Conservation (phyloP, 2,329 filamentous ascomycete species). For the Dactylellina cionopaga region DNA sequence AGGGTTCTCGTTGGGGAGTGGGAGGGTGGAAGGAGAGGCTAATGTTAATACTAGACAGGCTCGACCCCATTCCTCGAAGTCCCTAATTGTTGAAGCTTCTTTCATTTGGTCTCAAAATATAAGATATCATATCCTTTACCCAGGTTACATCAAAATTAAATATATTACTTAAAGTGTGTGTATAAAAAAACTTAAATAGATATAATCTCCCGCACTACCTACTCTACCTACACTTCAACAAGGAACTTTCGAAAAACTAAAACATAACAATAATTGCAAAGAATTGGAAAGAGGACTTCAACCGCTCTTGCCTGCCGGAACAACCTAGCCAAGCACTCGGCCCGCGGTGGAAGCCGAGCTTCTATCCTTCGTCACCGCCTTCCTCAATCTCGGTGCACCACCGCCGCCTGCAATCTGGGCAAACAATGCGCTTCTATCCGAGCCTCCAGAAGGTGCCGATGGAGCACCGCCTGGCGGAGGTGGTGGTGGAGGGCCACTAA, state of each 20-base stretch:
- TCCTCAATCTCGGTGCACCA: constrained; percentile 79
- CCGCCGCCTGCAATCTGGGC: constrained; percentile 85
- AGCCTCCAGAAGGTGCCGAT: constrained; percentile 54
- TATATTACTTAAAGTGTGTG: too few species aligned
- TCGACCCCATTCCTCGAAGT: background rate
- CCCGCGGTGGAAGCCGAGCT: constrained; percentile 78
- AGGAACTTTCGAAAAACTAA: too few species aligned
- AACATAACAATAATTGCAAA: too few species aligned
- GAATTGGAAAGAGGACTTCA: too few species aligned
- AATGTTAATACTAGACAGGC: background rate
- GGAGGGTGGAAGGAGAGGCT: constrained; percentile 16
- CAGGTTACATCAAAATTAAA: too few species aligned
- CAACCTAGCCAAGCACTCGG: constrained; percentile 70
- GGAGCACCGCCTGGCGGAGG: constrained; percentile 62
- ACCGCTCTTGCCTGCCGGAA: too few species aligned
- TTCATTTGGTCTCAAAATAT: background rate
- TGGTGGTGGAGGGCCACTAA: constrained; percentile 59
- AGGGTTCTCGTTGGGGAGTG: constrained; percentile 4
- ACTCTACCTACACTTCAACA: too few species aligned
- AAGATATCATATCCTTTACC: too few species aligned
- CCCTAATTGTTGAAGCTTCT: background rate
- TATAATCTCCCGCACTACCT: too few species aligned
- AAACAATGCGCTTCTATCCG: constrained; percentile 69
- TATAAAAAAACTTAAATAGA: too few species aligned
- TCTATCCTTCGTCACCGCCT: constrained; percentile 88